Conservation (phyloP, 768 basidiomycete species). For the Xanthoconium stramineum region DNA sequence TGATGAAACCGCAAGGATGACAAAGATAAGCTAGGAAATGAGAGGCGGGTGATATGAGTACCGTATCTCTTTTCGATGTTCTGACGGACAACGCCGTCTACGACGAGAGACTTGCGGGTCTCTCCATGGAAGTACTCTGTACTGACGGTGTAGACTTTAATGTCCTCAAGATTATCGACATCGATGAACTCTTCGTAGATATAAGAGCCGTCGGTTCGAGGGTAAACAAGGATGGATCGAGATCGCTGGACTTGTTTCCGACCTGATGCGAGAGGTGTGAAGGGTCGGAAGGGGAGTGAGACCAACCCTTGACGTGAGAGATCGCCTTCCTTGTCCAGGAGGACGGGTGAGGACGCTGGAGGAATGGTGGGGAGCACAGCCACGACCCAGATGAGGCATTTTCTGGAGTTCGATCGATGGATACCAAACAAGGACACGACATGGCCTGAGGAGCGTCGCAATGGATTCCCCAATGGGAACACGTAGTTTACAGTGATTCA, state of each 20-base stretch:
- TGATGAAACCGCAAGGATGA: slow-evolving; percentile 69
- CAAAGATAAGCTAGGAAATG: neutral
- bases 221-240: slow-evolving; percentile 81
- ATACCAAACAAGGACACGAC: no score
- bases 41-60: slow-evolving; percentile 23
- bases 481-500: no score
- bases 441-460: no score
- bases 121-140: slow-evolving; percentile 95
- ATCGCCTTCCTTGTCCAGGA: no score
- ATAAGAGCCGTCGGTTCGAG: slow-evolving; percentile 94
- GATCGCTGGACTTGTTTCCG: slow-evolving; percentile 97
- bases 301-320: slow-evolving; percentile 57
- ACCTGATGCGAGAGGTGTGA: slow-evolving; percentile 52
- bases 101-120: slow-evolving; percentile 97
- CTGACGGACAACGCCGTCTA: slow-evolving; percentile 93
- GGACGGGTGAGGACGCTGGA: no score
- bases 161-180: slow-evolving; percentile 96
- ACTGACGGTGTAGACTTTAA: slow-evolving; percentile 99
- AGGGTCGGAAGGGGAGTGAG: neutral
- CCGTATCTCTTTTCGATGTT: slow-evolving; percentile 99
- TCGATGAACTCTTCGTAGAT: slow-evolving; percentile 99
- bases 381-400: no score
- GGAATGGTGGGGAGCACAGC: no score
- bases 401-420: no score
- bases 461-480: neutral